Evolutionary conservation across 441 rosid genomes (phyloP), one percentile per base, ranked within the genome.

Genomic region (Jatropha multifida): DNA sequence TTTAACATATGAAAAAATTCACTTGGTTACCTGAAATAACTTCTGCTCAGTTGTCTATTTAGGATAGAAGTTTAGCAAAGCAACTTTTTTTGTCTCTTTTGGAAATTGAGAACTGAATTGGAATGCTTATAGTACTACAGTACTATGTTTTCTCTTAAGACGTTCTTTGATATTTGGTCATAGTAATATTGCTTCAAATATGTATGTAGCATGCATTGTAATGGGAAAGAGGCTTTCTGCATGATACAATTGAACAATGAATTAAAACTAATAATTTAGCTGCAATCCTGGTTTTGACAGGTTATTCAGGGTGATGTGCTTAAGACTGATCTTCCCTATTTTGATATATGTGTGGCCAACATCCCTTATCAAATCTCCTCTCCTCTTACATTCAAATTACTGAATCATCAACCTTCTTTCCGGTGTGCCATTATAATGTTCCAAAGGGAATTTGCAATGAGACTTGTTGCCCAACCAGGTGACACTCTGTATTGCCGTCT

Each of bases 371-470:
- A 90, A 80, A 91, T 91, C 49, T 91, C 96, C 3, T 88, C 94
- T 52, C 93, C 92, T 2, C 93, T 88, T 52, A 87, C 91, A 4
- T 88, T 88, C 83, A 90, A 88, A 76, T 81, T 91, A 54, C 74
- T 91, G 76, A 87, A 84, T 77, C 98, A 91, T 77, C 93, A 85
- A 54, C 92, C 94, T 1, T 79, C 89, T 73, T 94, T 94, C 84
- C 83, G 98, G 79, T 91, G 98, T 68, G 98, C 97, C 1, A 85
- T 93, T 32, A 93, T 93, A 51, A 94, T 94, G 99, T 94, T 87
- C 83, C 98, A 94, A 75, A 90, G 88, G 62, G 99, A 94, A 85
- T 94, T 94, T 69, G 98, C 99, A 0, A 94, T 94, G 99, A 85
- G 97, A 58, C 85, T 93, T 37, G 89, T 93, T 67, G 99, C 99